Conservation (phyloP, 83 land plant species). For the Picea abies region DNA sequence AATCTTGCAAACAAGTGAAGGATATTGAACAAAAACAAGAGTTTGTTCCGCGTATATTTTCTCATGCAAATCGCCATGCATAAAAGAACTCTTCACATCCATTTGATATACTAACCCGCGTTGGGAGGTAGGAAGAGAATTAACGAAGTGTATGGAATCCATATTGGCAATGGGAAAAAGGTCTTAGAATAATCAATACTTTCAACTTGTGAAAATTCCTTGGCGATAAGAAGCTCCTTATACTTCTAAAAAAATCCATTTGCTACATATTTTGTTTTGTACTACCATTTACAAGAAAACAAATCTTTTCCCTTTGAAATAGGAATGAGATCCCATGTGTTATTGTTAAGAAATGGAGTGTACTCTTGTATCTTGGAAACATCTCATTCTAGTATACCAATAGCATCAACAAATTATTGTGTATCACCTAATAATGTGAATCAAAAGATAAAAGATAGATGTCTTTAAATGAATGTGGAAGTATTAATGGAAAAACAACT, state of each 20-base stretch:
- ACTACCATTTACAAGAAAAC: neutral
- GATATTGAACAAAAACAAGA: too few relatives aligned
- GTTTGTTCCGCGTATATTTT: too few relatives aligned
- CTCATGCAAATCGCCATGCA: too few relatives aligned
- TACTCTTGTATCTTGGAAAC: neutral
- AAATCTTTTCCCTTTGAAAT: neutral
- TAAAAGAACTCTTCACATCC: too few relatives aligned
- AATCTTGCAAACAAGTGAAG: neutral
- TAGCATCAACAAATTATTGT: neutral
- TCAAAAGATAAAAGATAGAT: neutral
- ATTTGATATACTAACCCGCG: neutral
- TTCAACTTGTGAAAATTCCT: neutral
- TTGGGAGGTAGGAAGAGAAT: neutral
- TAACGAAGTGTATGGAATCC: neutral
- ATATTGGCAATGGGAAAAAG: neutral
- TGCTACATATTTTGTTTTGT: neutral
- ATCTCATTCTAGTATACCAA: neutral
- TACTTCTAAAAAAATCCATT: neutral
- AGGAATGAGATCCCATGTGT: neutral
- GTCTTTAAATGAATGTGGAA: too few relatives aligned
- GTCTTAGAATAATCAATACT: neutral
- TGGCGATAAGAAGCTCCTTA: neutral
- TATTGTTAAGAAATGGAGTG: neutral
- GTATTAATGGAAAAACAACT: too few relatives aligned
- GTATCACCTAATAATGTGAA: neutral